Percentiles rank a stretch among this genome's conserved stretches.
These are phyloP conservation scores for Hypoxylon sp. DNA, from an alignment of 2,329 filamentous ascomycete genomes.

Conservation along the genomic window DNA sequence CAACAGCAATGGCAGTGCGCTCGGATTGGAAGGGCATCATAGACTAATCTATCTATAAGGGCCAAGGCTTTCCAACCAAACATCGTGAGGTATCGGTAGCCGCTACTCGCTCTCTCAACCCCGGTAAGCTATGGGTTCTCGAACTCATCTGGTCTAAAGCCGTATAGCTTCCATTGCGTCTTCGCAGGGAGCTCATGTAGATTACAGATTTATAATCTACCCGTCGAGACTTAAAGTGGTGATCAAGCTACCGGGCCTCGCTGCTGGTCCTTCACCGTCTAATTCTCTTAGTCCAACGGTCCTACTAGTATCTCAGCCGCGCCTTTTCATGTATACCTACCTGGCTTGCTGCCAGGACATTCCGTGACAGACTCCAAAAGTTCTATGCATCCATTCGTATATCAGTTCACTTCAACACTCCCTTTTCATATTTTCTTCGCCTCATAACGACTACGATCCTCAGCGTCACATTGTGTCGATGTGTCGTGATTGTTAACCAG, in stretches of 20 bases:
- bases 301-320: not conserved
- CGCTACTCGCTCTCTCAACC: not conserved
- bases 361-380: too few relatives aligned
- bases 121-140: not conserved
- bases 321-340: not conserved
- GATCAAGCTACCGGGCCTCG: not conserved
- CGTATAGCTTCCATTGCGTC: not conserved
- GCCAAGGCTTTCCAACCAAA: constrained; percentile 26
- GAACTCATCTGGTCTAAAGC: not conserved
- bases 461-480: too few relatives aligned
- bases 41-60: constrained; percentile 43
- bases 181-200: not conserved
- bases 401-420: too few relatives aligned
- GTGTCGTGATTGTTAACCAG: too few relatives aligned
- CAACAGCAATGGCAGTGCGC: constrained; percentile 34
- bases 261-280: not conserved
- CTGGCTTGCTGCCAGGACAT: too few relatives aligned
- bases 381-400: too few relatives aligned
- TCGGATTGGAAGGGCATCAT: constrained; percentile 37
- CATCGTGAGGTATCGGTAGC: constrained; percentile 1
- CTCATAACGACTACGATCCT: too few relatives aligned
- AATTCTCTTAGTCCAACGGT: not conserved
- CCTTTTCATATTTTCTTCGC: too few relatives aligned
- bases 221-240: not conserved
- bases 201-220: not conserved